Base-by-base conservation (phyloP, 352 stramenopile species). In the Blastocystis sp. region DNA sequence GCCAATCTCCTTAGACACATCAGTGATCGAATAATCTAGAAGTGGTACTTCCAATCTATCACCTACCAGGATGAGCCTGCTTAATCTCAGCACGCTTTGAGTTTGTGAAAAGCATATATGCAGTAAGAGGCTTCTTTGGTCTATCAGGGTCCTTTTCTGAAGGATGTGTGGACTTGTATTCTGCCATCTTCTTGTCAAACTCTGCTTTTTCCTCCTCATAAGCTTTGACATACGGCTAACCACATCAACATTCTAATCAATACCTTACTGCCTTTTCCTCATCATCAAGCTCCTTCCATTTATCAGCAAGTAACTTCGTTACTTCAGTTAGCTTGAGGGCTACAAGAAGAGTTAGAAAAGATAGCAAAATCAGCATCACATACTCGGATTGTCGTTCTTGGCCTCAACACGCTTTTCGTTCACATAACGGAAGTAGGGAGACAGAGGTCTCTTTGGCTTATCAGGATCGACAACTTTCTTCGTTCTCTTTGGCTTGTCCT, bases 1-100 rank as follows among this genome's bases (percentile, higher is more conserved):
- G 27, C 94, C 94, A 29, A 98, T 89, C 63, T 96, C 90, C 88
- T 95, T 94, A 14, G 94, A 97, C 88, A 98, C 96, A 75, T 97
- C 94, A 88, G 94, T 96, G 89, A 97, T 98, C 78, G 95, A 95
- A 92, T 97, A 96, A 67, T 95, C 93, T 66, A 61, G 39, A n/a
- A n/a, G 24, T 27, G 29, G 7, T 29, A 80, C 42, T 5, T 1
- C 12, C 5, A 39, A 59, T 9, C n/a, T n/a, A 80, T 16, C 11
- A 37, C 21, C 12, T 80, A 80, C 69, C 69, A 61, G 69, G 69
- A 21, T 80, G 49, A 21, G 39, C 32, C 11, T 4, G 24, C 46
- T 80, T 80, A 5, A 80, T 49, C 59, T 80, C 69, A 11, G 49
- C 69, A 59, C 69, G 69, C 11, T 80, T 59, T 21, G 49, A 49